phyloP scores from a whole-genome alignment of 768 basidiomycete genomes.

The Naganishia vishniacii region DNA sequence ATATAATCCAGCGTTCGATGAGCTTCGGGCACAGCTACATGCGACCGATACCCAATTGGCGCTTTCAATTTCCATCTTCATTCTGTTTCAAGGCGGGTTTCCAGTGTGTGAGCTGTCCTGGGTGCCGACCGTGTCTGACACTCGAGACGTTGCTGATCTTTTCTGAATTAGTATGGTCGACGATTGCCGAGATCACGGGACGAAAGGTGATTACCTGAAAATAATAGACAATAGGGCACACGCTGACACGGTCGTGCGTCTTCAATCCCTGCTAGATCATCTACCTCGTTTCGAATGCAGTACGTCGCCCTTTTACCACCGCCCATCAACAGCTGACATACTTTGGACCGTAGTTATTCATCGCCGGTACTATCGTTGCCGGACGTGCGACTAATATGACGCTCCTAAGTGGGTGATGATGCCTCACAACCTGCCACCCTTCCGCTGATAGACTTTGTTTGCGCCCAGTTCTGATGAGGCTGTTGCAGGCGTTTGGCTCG shows the following conservation, averaged over 20 bases:
- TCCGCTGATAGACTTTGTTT: background rate
- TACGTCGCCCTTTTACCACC: slow-evolving; percentile 26
- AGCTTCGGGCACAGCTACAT: slow-evolving; percentile 40
- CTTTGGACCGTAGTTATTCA: slow-evolving; percentile 36
- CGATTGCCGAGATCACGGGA: slow-evolving; percentile 32
- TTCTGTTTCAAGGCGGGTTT: slow-evolving; percentile 36
- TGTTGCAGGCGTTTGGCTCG: slow-evolving; percentile 44
- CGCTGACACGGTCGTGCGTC: background rate
- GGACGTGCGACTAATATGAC: slow-evolving; percentile 43
- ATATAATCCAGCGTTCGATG: slow-evolving; percentile 49
- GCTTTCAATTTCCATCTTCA: slow-evolving; percentile 46
- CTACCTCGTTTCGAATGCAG: slow-evolving; percentile 46
- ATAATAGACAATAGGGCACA: too few species aligned
- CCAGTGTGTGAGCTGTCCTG: slow-evolving; percentile 24
- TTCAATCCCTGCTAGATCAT: slow-evolving; percentile 22
- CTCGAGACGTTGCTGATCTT: too few species aligned
- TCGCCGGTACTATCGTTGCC: slow-evolving; percentile 41
- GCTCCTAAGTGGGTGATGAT: slow-evolving; percentile 35
- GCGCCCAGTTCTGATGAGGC: slow-evolving; percentile 31
- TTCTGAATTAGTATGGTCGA: slow-evolving; percentile 28
- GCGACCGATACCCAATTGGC: slow-evolving; percentile 46
- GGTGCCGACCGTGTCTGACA: too few species aligned
- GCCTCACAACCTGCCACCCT: background rate
- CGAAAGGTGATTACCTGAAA: slow-evolving; percentile 36
- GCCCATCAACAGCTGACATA: background rate